Evolutionary conservation across 805 yeast species (phyloP), one percentile per base, ranked within the genome.

Genomic region (Blastobotrys americana): DNA sequence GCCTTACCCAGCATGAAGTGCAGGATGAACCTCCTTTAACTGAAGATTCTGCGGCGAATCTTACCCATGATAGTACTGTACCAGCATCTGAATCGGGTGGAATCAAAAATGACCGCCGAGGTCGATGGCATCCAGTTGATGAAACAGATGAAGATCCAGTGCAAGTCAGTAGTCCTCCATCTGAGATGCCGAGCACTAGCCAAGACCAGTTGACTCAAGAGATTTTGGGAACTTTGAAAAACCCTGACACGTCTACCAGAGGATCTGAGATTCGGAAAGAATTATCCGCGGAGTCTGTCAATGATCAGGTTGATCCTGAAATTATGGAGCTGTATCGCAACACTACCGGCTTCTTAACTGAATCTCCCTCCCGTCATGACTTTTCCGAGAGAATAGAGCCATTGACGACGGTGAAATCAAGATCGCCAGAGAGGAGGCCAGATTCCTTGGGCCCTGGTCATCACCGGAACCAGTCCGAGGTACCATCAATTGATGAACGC

Each of bases 291-390:
- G 47, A 27, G 19, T 43, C 43, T 9, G 10, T 40, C 5, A 35
- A 48, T 16, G 47, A 39, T 21, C 52, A 55, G 0, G 41, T 37
- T 4, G 65, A 61, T 41, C 54, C 57, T 2, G 63, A 57, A 21
- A 46, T 62, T n/a, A 58, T 58, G 19, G 66, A 53, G 27, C 46
- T 62, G 38, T 62, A 62, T 48, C 53, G 53, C 28, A 58, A 58
- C 41, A 51, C 64, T 6, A 43, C 54, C 4, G 54, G 54, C 34
- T 60, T 55, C 40, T 44, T 62, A 34, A 44, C 51, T 15, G 52
- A 63, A 5, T 61, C 64, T 3, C 51, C 56, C 13, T 52, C 61
- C n/a, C 51, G 55, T 15, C 55, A 56, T 39, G 54, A 54, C 25
- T 18, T 36, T 43, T 22, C 44, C 3, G 44, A 34, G 19, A 15